Conservation (phyloP, 208 protist genomes). For the Trypanosoma cruzi region DNA sequence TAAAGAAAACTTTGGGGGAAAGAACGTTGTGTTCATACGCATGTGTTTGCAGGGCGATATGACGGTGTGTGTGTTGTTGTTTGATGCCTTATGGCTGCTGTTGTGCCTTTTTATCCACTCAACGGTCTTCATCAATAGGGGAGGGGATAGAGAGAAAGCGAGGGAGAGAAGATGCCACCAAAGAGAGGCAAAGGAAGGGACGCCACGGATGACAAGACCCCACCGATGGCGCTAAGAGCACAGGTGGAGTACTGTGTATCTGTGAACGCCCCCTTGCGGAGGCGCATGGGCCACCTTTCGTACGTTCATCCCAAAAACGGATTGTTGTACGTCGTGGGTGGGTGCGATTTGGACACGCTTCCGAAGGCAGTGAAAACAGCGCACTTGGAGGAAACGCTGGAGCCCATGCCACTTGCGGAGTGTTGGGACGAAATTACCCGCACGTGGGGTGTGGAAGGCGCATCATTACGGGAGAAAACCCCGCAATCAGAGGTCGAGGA, state of each 20-base stretch:
- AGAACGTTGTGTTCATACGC: background rate
- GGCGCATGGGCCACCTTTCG: constrained; percentile 26
- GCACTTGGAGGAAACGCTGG: background rate
- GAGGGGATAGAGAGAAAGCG: background rate
- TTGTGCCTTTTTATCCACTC: background rate
- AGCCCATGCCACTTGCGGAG: constrained; percentile 23
- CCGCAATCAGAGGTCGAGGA: too few species aligned
- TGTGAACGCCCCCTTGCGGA: background rate
- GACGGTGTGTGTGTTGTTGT: background rate
- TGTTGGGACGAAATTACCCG: constrained; percentile 10
- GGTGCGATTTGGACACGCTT: constrained; percentile 18
- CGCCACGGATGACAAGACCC: background rate
- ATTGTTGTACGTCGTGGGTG: constrained; percentile 24
- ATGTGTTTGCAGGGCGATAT: background rate
- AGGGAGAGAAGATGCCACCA: constrained; percentile 3
- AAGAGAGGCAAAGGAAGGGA: constrained; percentile 1
- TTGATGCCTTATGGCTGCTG: background rate
- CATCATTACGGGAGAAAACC: background rate
- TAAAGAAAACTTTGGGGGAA: too few species aligned
- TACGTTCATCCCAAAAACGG: constrained; percentile 27
- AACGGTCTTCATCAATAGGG: too few species aligned
- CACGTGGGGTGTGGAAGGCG: background rate
- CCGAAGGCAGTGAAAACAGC: background rate
- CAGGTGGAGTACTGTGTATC: background rate
- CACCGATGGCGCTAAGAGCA: background rate